phyloP scores from a whole-genome alignment of 2,329 filamentous ascomycete genomes.

The Phoma sp. region DNA sequence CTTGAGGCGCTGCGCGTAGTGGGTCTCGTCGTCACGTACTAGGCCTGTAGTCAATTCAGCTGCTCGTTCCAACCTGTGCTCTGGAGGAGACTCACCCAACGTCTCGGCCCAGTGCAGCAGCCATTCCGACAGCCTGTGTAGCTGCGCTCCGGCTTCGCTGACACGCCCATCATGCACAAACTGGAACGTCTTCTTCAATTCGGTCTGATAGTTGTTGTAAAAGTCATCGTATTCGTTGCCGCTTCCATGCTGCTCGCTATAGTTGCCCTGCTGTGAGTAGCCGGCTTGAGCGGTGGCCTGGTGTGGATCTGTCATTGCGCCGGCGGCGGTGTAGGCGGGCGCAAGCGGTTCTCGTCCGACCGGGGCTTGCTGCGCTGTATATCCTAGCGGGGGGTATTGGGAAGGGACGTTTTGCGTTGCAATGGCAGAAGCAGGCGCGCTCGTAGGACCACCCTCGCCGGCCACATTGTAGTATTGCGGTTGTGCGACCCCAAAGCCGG shows the following conservation, averaged over 20 bases:
- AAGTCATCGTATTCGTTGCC: conserved; percentile 67
- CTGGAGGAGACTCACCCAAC: conserved; percentile 62
- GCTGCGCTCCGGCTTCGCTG: conserved; percentile 62
- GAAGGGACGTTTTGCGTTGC: conserved; percentile 70
- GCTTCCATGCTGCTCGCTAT: conserved; percentile 47
- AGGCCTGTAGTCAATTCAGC: conserved; percentile 69
- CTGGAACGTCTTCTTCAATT: conserved; percentile 70
- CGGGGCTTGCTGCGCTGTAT: conserved; percentile 68
- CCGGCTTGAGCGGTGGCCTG: conserved; percentile 50
- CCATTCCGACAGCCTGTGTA: conserved; percentile 71
- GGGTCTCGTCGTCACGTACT: conserved; percentile 78
- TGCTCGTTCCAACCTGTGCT: conserved; percentile 41
- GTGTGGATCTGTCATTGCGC: conserved; percentile 60
- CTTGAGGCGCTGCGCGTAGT: conserved; percentile 77
- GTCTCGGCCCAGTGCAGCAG: conserved; percentile 69
- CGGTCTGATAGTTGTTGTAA: conserved; percentile 67
- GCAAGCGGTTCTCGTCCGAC: conserved; percentile 57
- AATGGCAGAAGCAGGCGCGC: conserved; percentile 63
- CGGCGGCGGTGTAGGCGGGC: conserved; percentile 57
- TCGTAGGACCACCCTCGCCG: conserved; percentile 65
- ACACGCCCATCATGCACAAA: conserved; percentile 69
- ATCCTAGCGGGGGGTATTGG: conserved; percentile 63
- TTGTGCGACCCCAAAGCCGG: conserved; percentile 71
- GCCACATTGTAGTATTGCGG: conserved; percentile 71
- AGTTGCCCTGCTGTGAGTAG: conserved; percentile 44